Percentiles rank a stretch among this genome's conserved stretches.
Evolutionary conservation across 164 flowering plant species (phyloP).

Genomic region (Litsea cubeba): DNA sequence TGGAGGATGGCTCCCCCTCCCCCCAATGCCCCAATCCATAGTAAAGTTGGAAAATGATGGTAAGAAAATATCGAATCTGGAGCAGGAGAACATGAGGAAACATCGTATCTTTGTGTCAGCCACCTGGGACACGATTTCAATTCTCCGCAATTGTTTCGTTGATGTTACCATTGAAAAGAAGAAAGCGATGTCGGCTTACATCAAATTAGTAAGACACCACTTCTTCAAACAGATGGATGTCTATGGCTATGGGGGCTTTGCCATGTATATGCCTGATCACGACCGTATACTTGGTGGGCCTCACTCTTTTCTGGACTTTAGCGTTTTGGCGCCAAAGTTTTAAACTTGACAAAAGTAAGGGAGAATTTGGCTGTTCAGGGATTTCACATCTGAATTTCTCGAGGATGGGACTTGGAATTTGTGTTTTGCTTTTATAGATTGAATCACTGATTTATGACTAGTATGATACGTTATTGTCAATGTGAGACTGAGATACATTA

Average conservation of each 20-base stretch:
- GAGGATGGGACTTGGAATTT: no score
- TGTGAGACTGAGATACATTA: no score
- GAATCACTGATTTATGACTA: no score
- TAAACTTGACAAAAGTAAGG: not conserved
- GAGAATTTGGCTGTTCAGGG: not conserved
- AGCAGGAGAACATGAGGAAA: not conserved
- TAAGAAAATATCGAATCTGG: constrained; percentile 1
- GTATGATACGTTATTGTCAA: no score
- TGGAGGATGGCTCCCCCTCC: no score
- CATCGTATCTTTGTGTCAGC: constrained; percentile 37
- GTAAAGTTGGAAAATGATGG: no score
- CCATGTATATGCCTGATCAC: not conserved
- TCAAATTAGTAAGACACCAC: no score
- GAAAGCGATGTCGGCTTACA: not conserved
- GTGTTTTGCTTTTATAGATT: no score
- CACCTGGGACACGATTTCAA: constrained; percentile 25
- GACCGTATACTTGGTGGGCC: not conserved
- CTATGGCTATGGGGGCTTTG: not conserved
- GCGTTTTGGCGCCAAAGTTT: no score
- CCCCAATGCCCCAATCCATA: no score
- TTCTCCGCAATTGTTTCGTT: constrained; percentile 26
- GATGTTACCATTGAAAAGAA: constrained; percentile 15
- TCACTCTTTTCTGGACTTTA: not conserved
- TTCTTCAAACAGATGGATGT: no score
- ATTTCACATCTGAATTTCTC: no score